Evolutionary conservation across 2,329 filamentous ascomycete genomes (phyloP).

Genomic region (Calonectria honghensis): DNA sequence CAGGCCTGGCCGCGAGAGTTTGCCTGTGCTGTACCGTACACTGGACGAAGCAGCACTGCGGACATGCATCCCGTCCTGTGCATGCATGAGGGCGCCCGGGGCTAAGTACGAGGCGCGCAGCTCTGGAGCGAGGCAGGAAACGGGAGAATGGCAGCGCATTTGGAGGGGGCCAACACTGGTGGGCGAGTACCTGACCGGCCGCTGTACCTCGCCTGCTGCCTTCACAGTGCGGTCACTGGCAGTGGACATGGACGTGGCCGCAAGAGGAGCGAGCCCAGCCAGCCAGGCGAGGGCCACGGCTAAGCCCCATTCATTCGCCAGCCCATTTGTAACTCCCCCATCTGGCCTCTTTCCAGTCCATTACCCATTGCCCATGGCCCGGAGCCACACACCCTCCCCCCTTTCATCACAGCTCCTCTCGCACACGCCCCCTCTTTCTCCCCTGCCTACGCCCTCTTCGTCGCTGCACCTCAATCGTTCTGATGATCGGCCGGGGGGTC

Average conservation of each 20-base stretch:
- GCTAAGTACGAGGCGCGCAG: constrained; percentile 31
- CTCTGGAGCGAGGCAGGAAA: constrained; percentile 30
- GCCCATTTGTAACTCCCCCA: constrained; percentile 51
- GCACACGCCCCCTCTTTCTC: constrained; percentile 25
- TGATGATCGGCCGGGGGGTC: constrained; percentile 50
- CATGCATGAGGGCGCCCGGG: constrained; percentile 30
- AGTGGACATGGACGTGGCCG: constrained; percentile 35
- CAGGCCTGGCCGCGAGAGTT: background rate
- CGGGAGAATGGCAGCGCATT: constrained; percentile 26
- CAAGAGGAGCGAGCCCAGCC: constrained; percentile 33
- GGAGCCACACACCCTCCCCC: constrained; percentile 31
- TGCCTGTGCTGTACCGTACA: constrained; percentile 23
- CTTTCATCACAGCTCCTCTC: constrained; percentile 32
- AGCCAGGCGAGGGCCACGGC: constrained; percentile 37
- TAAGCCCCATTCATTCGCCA: constrained; percentile 52
- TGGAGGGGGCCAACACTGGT: background rate
- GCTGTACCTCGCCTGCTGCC: constrained; percentile 30
- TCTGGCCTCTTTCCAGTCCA: constrained; percentile 47
- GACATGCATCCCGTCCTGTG: constrained; percentile 18
- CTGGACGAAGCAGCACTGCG: constrained; percentile 1
- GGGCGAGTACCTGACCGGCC: constrained; percentile 23
- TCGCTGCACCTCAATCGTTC: constrained; percentile 52
- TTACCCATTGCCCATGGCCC: constrained; percentile 42
- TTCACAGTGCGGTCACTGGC: constrained; percentile 25
- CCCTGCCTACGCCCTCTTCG: constrained; percentile 42